Base-by-base conservation (phyloP, 192 early-diverging fungal genomes). In the Ambispora gerdemannii region DNA sequence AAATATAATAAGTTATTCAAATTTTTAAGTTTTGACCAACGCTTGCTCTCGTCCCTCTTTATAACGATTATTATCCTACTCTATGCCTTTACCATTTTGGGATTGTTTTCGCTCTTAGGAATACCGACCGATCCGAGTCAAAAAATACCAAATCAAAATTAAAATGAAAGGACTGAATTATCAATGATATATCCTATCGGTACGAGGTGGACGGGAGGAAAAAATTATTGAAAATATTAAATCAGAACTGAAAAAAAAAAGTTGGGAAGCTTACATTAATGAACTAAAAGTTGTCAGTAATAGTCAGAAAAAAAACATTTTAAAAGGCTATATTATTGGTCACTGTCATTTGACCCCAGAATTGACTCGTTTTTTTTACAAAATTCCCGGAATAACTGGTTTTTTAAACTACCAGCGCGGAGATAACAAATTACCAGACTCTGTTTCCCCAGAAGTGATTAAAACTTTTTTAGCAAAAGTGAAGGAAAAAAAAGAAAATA, bases 141-240 rank as follows among this genome's bases (percentile, higher is more conserved):
- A 58, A 11, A 13, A 58, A 58, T 58, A 58, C 19, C 27, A 25
- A 55, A n/a, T n/a, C n/a, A n/a, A n/a, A n/a, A n/a, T n/a, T 22
- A 11, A 22, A 24, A 58, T 58, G 55, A 24, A 58, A 24, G 10
- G 22, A 58, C 19, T 24, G 11, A 4, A 4, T 3, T 58, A 58
- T 58, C 55, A 58, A 11, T 58, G 55, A 58, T 58, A 58, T 58
- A 58, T 58, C 22, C 55, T 58, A 11, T 58, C 55, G 10, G 55
- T 58, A 11, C 55, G 55, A 11, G 55, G 55, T 28, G 55, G 55
- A 58, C 55, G 55, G 3, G 55, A 58, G 3, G 55, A 58, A 4
- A 58, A 58, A 58, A 58, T 24, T 58, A 58, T 58, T 24, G 55
- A 58, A 24, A 58, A 58, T 24, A 58, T 58, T n/a, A 58, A 58